Evolutionary conservation across 305 asterid genomes (phyloP).

Genomic region (Fraxinus albicans): DNA sequence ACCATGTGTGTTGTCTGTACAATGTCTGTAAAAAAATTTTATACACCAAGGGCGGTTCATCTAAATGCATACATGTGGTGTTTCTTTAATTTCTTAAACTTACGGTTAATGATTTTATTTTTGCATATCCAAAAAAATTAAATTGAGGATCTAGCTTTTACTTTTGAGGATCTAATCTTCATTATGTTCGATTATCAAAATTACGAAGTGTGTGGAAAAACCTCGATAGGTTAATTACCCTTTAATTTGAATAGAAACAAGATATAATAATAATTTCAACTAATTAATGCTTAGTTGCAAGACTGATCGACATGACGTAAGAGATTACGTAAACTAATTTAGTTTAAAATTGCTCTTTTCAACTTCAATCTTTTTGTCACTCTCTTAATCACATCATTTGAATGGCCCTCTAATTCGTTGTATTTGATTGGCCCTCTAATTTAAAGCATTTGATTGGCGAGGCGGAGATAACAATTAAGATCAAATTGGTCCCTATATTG

Average conservation of each 20-base stretch:
- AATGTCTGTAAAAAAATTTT: too few relatives aligned
- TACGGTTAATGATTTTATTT: too few relatives aligned
- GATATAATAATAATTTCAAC: neutral
- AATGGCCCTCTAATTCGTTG: neutral
- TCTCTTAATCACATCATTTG: neutral
- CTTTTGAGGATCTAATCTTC: neutral
- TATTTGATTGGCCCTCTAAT: neutral
- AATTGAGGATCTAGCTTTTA: too few relatives aligned
- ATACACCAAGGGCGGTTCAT: too few relatives aligned
- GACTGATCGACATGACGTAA: slow-evolving; percentile 15
- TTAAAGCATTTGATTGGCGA: neutral
- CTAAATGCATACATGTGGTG: too few relatives aligned
- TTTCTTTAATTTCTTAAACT: too few relatives aligned
- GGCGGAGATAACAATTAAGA: neutral
- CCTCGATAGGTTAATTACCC: neutral
- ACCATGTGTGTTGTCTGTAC: too few relatives aligned
- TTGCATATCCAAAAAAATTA: too few relatives aligned
- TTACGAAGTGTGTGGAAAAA: neutral
- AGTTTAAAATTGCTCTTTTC: neutral
- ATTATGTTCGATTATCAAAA: neutral
- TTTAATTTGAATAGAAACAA: neutral
- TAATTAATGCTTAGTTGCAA: slow-evolving; percentile 3
- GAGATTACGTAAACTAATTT: slow-evolving; percentile 16
- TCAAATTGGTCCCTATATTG: neutral
- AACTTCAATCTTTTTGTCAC: neutral